phyloP scores from a whole-genome alignment of 257 asterid species.

The Fraxinus excelsior region DNA sequence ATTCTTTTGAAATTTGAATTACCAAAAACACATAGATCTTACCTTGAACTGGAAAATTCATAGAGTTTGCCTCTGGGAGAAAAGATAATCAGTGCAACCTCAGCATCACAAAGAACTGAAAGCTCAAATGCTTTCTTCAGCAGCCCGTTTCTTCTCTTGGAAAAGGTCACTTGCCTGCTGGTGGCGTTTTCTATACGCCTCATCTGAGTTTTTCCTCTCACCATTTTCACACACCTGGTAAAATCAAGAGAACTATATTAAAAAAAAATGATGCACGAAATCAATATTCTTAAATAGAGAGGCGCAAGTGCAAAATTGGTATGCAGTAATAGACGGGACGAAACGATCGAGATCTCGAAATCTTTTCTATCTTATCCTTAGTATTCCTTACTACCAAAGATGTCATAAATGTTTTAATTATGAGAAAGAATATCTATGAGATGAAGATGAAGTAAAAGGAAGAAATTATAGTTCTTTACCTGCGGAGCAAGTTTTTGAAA shows the following conservation, averaged over 20 bases:
- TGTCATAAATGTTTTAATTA: no score
- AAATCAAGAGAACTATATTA: not conserved
- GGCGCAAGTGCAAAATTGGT: not conserved
- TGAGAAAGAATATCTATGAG: not conserved
- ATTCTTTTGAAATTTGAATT: not conserved
- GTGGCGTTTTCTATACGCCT: conserved; percentile 92
- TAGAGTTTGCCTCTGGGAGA: conserved; percentile 85
- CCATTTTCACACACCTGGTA: conserved; percentile 44
- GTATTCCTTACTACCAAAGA: not conserved
- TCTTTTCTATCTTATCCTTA: not conserved
- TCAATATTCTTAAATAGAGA: not conserved
- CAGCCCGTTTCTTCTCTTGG: conserved; percentile 85
- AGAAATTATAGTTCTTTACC: conserved; percentile 3
- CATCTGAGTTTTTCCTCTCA: conserved; percentile 95
- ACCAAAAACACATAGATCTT: conserved; percentile 10
- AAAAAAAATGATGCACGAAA: not conserved
- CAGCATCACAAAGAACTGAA: conserved; percentile 87
- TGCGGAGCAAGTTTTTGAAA: conserved; percentile 19
- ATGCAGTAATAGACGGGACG: not conserved
- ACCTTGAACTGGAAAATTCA: conserved; percentile 85
- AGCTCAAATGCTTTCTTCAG: conserved; percentile 86
- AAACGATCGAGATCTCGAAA: not conserved
- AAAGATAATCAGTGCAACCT: conserved; percentile 74
- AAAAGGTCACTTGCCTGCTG: conserved; percentile 92
- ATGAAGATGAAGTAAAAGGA: not conserved